phyloP scores from a whole-genome alignment of 2,329 filamentous ascomycete species.

The Myriosclerotinia duriaeana region DNA sequence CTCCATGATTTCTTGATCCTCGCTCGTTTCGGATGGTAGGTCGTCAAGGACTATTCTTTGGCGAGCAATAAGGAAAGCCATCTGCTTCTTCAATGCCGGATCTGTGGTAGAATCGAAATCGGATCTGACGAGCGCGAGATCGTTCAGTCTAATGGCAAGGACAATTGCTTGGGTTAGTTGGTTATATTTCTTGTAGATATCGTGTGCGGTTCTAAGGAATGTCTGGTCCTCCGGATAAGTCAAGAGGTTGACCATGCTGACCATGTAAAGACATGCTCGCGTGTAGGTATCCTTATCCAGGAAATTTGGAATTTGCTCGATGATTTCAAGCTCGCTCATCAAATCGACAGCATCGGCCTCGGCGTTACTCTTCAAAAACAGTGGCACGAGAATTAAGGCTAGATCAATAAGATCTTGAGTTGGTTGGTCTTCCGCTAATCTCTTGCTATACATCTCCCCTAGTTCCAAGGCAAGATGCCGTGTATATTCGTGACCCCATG shows the following conservation, averaged over 20 bases:
- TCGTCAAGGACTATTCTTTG: slow-evolving; percentile 86
- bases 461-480: slow-evolving; percentile 94
- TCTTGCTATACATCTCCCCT: slow-evolving; percentile 87
- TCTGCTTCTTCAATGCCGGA: slow-evolving; percentile 82
- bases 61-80: slow-evolving; percentile 87
- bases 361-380: slow-evolving; percentile 95
- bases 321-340: slow-evolving; percentile 96
- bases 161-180: slow-evolving; percentile 92
- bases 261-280: slow-evolving; percentile 95
- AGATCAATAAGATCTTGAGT: slow-evolving; percentile 83
- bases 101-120: slow-evolving; percentile 82
- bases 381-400: slow-evolving; percentile 79
- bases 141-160: slow-evolving; percentile 89
- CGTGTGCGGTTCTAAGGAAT: slow-evolving; percentile 89
- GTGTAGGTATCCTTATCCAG: slow-evolving; percentile 93
- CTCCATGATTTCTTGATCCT: slow-evolving; percentile 74
- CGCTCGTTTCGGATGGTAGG: slow-evolving; percentile 59
- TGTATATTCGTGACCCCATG: slow-evolving; percentile 98
- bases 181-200: slow-evolving; percentile 90
- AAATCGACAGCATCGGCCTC: slow-evolving; percentile 97
- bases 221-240: slow-evolving; percentile 97
- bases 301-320: slow-evolving; percentile 84
- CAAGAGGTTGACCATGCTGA: slow-evolving; percentile 96
- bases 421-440: slow-evolving; percentile 80
- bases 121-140: slow-evolving; percentile 74